A percentile compares a stretch with the other conserved stretches of the same genome.
phyloP scores from a whole-genome alignment of 768 basidiomycete genomes.

The Paxillus involutus region DNA sequence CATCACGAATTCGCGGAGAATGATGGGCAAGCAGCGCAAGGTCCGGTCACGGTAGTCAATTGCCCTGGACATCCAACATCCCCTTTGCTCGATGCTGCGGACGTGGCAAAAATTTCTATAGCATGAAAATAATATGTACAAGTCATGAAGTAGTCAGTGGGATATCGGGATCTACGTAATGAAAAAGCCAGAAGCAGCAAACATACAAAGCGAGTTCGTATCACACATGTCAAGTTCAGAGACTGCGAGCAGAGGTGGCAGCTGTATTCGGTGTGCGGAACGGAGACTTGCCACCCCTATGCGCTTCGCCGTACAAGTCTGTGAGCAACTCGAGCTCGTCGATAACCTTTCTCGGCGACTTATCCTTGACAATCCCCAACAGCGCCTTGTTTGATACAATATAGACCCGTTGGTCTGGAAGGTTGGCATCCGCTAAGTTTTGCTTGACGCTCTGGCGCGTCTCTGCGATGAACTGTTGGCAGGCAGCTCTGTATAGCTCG shows the following conservation, averaged over 20 bases:
- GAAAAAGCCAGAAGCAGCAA: too few relatives aligned
- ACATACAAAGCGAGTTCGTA: too few relatives aligned
- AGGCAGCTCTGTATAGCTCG: slow-evolving; percentile 21
- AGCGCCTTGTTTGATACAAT: slow-evolving; percentile 25
- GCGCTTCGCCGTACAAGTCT: slow-evolving; percentile 20
- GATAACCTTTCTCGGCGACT: slow-evolving; percentile 20
- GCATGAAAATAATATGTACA: too few relatives aligned
- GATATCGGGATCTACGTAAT: too few relatives aligned
- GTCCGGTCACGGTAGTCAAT: too few relatives aligned
- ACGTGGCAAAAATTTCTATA: too few relatives aligned
- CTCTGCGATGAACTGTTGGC: slow-evolving; percentile 26
- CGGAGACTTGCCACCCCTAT: slow-evolving; percentile 5
- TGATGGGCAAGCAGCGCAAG: too few relatives aligned
- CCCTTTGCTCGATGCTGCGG: too few relatives aligned
- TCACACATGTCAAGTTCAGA: slow-evolving; percentile 1
- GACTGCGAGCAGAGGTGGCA: slow-evolving; percentile 6
- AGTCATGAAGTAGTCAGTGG: too few relatives aligned
- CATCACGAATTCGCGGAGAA: too few relatives aligned
- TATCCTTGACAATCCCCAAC: slow-evolving; percentile 23
- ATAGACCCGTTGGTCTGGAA: slow-evolving; percentile 30
- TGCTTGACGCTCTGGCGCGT: slow-evolving; percentile 24
- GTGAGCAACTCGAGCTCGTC: slow-evolving; percentile 29
- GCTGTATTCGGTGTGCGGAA: slow-evolving; percentile 7
- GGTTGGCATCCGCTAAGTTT: slow-evolving; percentile 23
- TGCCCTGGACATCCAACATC: too few relatives aligned